Evolutionary conservation across 2,329 filamentous ascomycete species (phyloP), one percentile per base, ranked within the genome.

Genomic region (Endoconidiophora polonica): DNA sequence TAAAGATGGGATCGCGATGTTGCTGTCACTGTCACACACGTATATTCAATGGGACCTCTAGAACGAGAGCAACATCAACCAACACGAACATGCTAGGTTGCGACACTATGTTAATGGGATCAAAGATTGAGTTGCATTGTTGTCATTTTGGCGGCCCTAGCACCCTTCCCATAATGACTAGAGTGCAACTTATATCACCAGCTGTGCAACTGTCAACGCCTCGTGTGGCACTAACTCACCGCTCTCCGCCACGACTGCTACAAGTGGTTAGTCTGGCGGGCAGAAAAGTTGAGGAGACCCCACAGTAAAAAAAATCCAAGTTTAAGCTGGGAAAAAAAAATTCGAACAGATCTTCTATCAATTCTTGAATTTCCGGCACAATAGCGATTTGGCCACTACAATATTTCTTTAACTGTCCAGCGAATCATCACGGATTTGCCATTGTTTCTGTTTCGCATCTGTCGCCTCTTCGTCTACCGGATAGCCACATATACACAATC

Each of bases 281-380:
- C 42, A 44, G 42, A 44, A 44, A 44, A 44, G 22, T 44, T 44
- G 1, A 44, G 42, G 12, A 29, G 42, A 44, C 42, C 42, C 40
- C 42, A 44, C 42, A 44, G 42, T 44, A 44, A 44, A 44, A 44
- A 44, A 44, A 44, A 44, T 44, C 42, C 24, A 29, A 24, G 42
- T 9, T 44, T 14, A 44, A 44, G 42, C 42, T 26, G 9, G 23
- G n/a, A 26, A 44, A 44, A 44, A 44, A 44, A 44, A 26, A 42
- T 20, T 22, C 22, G 26, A 26, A 23, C 42, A 44, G 42, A 44
- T 44, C 26, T 44, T 16, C 20, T 41, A 16, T 41, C 20, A 22
- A 16, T 41, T 41, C 20, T 44, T 26, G 16, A 6, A 44, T 20
- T 26, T 44, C 24, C 23, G 18, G 14, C 22, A 44, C 42, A 16